These are phyloP conservation scores for Gossypium schwendimanii DNA, from an alignment of 441 rosid species.

Conservation along the genomic window DNA sequence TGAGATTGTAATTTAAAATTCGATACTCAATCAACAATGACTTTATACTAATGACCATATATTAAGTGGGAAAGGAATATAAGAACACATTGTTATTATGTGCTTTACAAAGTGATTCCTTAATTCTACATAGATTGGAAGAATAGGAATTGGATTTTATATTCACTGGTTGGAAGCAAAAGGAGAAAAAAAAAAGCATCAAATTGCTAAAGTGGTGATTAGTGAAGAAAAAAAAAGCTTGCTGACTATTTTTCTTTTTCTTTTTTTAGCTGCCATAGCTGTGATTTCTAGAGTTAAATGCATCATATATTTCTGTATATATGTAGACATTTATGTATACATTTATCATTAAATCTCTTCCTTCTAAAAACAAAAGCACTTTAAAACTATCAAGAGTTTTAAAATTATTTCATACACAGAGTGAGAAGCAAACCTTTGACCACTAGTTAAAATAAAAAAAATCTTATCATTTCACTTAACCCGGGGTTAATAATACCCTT, in stretches of 20 bases:
- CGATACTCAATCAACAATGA: neutral
- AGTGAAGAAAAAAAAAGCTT: neutral
- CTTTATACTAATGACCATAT: neutral
- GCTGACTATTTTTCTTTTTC: too few relatives aligned
- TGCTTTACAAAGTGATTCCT: slow-evolving; percentile 17
- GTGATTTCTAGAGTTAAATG: neutral
- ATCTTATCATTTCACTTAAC: too few relatives aligned
- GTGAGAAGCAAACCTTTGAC: too few relatives aligned
- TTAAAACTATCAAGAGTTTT: too few relatives aligned
- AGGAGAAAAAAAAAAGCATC: neutral
- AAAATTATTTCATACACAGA: too few relatives aligned
- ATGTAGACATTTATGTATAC: too few relatives aligned
- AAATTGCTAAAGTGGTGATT: neutral
- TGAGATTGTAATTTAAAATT: neutral
- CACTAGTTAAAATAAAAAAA: too few relatives aligned
- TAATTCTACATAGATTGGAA: neutral
- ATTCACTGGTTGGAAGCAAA: neutral
- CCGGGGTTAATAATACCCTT: neutral
- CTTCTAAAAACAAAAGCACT: too few relatives aligned
- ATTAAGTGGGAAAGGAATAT: slow-evolving; percentile 23
- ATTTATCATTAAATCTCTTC: too few relatives aligned
- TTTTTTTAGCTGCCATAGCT: neutral
- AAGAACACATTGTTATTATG: neutral
- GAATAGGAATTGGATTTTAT: neutral
- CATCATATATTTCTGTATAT: neutral